These are phyloP conservation scores for Citrus maxima DNA, from an alignment of 345 rosid genomes.

Conservation along the genomic window DNA sequence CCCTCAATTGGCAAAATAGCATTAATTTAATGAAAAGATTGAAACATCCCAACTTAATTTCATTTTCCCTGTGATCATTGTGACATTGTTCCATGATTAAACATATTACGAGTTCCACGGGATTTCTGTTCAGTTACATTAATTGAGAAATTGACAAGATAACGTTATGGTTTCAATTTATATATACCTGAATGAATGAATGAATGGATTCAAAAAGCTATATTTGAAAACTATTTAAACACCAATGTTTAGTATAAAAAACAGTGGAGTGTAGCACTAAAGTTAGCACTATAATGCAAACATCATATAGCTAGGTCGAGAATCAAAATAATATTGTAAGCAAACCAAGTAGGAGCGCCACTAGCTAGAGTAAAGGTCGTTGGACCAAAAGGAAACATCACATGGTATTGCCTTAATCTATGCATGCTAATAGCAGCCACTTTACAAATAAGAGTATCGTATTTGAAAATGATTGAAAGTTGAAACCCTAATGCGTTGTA, in stretches of 20 bases:
- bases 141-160: too few relatives aligned
- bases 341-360: neutral
- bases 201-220: too few relatives aligned
- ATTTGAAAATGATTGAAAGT: neutral
- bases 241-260: neutral
- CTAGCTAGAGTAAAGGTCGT: neutral
- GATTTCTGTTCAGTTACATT: too few relatives aligned
- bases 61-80: too few relatives aligned
- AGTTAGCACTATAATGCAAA: neutral
- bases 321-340: conserved; percentile 1
- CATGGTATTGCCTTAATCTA: neutral
- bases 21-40: too few relatives aligned
- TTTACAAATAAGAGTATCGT: neutral
- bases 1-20: too few relatives aligned
- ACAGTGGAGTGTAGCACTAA: neutral
- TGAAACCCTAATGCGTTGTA: neutral
- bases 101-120: too few relatives aligned
- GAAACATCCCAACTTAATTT: too few relatives aligned
- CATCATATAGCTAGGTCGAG: conserved; percentile 2
- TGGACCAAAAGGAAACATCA: conserved; percentile 1
- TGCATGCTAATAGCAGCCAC: neutral
- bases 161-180: too few relatives aligned
- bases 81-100: too few relatives aligned
- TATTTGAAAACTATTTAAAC: too few relatives aligned
- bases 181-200: too few relatives aligned